Evolutionary conservation across 225 moss, liverwort and hornwort species (phyloP), one percentile per base, ranked within the genome.

Genomic region (Pseudisothecium myosuroides): DNA sequence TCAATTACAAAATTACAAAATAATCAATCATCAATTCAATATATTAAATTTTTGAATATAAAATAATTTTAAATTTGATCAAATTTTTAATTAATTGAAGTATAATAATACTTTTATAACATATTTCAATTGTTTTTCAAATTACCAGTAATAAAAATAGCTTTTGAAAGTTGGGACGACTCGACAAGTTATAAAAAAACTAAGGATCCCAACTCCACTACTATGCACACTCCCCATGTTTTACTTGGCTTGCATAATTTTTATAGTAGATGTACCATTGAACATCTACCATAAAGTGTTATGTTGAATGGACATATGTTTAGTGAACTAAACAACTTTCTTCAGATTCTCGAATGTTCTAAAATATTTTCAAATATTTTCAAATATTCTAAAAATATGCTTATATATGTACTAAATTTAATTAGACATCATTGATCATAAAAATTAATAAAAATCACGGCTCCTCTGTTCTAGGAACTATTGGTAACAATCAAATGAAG

Each of bases 161-260:
- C 21, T 76, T 21, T 22, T 13, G 52, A 34, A 52, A 34, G 23
- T 54, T 54, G 9, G 50, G 2, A 52, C 8, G 1, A 52, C 8
- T 52, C 0, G 0, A 21, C 5, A 75, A 20, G 32, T 50, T 21
- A 49, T 8, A 20, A 49, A 26, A 41, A 32, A 49, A 11, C 0
- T 45, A 28, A 4, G 3, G 1, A 4, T 29, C 0, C 2, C 2
- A 17, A 29, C 16, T 45, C 2, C 2, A 6, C 18, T 11, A 47
- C 1, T 74, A 47, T 29, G 4, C 3, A 6, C 2, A 0, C 2
- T 45, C 2, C 2, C 3, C 0, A 29, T 8, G 0, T 26, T 45
- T 45, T 27, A 45, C 1, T 73, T 73, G 2, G 6, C 28, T 17
- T 2, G 2, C 0, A 0, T 5, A 28, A 17, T 9, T 45, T 73